These are phyloP conservation scores for Agarophyton chilense DNA, from an alignment of 23 red algal species.

Conservation along the genomic window DNA sequence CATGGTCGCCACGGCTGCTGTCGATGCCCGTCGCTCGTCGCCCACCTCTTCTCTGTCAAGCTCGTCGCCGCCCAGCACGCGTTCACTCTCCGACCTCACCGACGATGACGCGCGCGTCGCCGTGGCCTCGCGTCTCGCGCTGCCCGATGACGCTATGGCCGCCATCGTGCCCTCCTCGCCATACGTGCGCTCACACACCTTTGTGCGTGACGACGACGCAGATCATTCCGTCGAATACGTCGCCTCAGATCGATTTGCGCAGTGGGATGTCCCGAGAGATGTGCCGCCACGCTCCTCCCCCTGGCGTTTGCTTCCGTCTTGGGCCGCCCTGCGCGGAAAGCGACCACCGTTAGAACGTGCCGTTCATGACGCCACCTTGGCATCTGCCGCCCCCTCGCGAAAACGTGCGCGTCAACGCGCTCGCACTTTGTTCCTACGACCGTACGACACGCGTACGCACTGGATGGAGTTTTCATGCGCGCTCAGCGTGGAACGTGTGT, in stretches of 20 bases:
- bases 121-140: background rate
- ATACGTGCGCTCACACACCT: background rate
- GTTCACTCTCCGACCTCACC: constrained; percentile 2
- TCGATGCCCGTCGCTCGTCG: background rate
- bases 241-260: too few relatives aligned
- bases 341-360: background rate
- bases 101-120: background rate
- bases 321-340: background rate
- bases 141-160: background rate
- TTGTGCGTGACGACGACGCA: background rate
- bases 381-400: background rate
- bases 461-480: constrained; percentile 56
- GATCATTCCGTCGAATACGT: constrained; percentile 38
- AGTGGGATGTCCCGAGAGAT: background rate
- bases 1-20: background rate
- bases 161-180: constrained; percentile 1
- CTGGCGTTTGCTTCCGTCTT: constrained; percentile 5
- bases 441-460: background rate
- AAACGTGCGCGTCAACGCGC: background rate
- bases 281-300: background rate
- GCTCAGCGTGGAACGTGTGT: constrained; percentile 33
- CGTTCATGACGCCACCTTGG: background rate
- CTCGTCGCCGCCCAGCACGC: background rate
- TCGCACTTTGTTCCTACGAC: background rate
- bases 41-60: too few relatives aligned